These are phyloP conservation scores for Metschnikowia chrysomelidarum DNA, from an alignment of 805 yeast genomes.

Conservation along the genomic window DNA sequence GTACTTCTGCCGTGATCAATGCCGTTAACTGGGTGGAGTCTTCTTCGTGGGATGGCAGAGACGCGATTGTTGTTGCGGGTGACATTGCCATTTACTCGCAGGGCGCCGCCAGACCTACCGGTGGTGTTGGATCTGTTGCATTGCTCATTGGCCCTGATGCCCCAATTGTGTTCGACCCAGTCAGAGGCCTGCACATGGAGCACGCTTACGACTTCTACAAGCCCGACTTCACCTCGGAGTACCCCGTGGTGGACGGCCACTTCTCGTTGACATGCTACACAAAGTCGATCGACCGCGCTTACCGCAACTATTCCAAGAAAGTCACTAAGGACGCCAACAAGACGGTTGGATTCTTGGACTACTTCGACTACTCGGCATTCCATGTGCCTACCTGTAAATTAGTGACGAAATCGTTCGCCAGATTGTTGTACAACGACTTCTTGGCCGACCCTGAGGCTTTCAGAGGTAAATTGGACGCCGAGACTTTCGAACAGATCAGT, in stretches of 20 bases:
- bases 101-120: constrained; percentile 99
- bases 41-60: constrained; percentile 96
- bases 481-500: constrained; percentile 52
- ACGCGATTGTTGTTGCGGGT: constrained; percentile 95
- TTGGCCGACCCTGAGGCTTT: constrained; percentile 62
- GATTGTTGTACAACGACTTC: constrained; percentile 88
- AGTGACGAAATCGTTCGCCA: constrained; percentile 88
- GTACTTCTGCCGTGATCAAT: constrained; percentile 92
- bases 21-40: constrained; percentile 96
- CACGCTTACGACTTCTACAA: constrained; percentile 98
- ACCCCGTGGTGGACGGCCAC: constrained; percentile 97
- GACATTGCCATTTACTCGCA: constrained; percentile 96
- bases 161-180: constrained; percentile 86
- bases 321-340: constrained; percentile 46
- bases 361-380: constrained; percentile 92
- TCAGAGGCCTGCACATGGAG: constrained; percentile 91
- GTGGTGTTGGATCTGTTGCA: constrained; percentile 98
- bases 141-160: constrained; percentile 96
- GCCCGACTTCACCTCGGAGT: constrained; percentile 94
- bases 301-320: constrained; percentile 77
- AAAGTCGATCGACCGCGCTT: constrained; percentile 86
- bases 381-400: constrained; percentile 98
- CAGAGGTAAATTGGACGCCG: constrained; percentile 41
- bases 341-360: constrained; percentile 58
- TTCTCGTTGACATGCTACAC: constrained; percentile 92